Base-by-base conservation (phyloP, 805 yeast genomes). In the Metschnikowia shivogae region DNA sequence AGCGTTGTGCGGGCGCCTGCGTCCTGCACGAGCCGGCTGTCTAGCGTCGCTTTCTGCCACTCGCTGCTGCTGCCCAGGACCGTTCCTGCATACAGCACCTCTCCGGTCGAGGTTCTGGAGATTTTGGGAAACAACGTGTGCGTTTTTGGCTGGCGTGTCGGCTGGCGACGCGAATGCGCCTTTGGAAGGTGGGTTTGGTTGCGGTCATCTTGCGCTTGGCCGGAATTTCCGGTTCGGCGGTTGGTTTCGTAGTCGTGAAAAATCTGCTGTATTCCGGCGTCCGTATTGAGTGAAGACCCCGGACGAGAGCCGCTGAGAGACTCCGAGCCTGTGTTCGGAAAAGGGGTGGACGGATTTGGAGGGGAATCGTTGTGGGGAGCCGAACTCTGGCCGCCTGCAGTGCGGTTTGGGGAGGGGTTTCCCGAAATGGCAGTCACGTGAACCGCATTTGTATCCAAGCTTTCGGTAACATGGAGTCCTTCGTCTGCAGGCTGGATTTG, bases 181-280 rank as follows among this genome's bases (percentile, higher is more conserved):
- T 17, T 17, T 17, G 17, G 17, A 17, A 17, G 17, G 17, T 17
- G 17, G 3, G 17, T 17, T 17, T 17, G 17, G 17, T 17, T 17
- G 17, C 3, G 26, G 1, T 22, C 2, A 22, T 22, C 26, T 2
- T 22, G 8, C 26, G 26, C 26, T 22, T 22, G 6, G 8, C 26
- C 8, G 6, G 26, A 22, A 2, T 22, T 22, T 22, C 4, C 26
- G 8, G 6, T 22, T 22, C 26, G 4, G 3, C 26, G 26, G 26
- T 22, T 28, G 11, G 29, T 29, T 20, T 31, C 33, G 29, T 31
- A 39, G 3, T 39, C 27, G 8, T 22, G 20, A 6, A 39, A 39
- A 6, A 39, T 39, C 11, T 39, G 14, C 13, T 39, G 42, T 13
- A 39, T 39, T 22, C 42, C 42, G 5, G 12, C 7, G 12, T 39